These are phyloP conservation scores for Coemansia sp. DNA, from an alignment of 192 early-diverging fungal genomes.

Conservation along the genomic window DNA sequence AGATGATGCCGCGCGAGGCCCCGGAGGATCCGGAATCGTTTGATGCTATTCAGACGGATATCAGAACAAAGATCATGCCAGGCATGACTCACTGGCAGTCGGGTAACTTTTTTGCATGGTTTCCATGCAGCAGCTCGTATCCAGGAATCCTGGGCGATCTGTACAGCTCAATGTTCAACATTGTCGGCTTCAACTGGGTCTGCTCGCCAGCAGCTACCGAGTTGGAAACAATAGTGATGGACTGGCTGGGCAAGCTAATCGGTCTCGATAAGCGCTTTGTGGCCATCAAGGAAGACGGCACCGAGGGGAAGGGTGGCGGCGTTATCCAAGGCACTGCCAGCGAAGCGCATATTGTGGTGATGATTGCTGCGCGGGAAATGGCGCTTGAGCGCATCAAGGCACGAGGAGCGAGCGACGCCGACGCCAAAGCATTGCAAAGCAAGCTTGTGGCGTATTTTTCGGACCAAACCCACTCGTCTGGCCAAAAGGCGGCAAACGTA, in stretches of 20 bases:
- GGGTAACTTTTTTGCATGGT: constrained; percentile 61
- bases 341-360: constrained; percentile 55
- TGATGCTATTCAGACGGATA: constrained; percentile 45
- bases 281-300: constrained; percentile 37
- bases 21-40: constrained; percentile 53
- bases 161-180: constrained; percentile 57
- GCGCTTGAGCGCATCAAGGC: constrained; percentile 29
- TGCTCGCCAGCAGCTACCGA: constrained; percentile 59
- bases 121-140: constrained; percentile 53
- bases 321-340: constrained; percentile 63
- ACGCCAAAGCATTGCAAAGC: constrained; percentile 8
- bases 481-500: constrained; percentile 53
- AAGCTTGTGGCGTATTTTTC: constrained; percentile 59
- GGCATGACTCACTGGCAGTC: constrained; percentile 71
- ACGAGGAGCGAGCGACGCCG: constrained; percentile 26
- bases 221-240: constrained; percentile 58
- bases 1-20: constrained; percentile 53
- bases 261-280: constrained; percentile 55
- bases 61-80: constrained; percentile 58
- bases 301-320: constrained; percentile 57
- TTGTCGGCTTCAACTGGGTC: constrained; percentile 55
- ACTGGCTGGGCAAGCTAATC: constrained; percentile 63
- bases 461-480: constrained; percentile 58
- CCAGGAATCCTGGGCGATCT: constrained; percentile 61
- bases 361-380: constrained; percentile 57